Conservation (phyloP, 2,329 filamentous ascomycete genomes). For the Stagonosporopsis tanaceti region DNA sequence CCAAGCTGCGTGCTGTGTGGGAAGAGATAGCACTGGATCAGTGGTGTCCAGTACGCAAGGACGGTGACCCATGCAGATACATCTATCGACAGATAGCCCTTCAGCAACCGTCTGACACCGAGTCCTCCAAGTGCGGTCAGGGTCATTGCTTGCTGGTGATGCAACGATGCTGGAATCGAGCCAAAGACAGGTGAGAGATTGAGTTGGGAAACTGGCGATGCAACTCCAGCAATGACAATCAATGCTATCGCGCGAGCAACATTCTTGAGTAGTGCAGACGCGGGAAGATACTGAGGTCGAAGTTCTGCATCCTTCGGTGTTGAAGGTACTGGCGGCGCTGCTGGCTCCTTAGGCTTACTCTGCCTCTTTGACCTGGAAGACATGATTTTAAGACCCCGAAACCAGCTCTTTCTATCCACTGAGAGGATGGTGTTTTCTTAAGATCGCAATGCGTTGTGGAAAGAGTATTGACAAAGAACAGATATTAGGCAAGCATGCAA, state of each 20-base stretch:
- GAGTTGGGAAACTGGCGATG: constrained; percentile 75
- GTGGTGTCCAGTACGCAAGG: constrained; percentile 77
- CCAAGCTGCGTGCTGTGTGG: constrained; percentile 71
- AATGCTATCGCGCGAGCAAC: constrained; percentile 51
- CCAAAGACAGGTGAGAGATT: constrained; percentile 89
- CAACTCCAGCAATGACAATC: constrained; percentile 67
- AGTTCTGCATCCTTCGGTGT: constrained; percentile 30
- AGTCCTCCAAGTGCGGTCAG: constrained; percentile 75
- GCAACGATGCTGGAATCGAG: constrained; percentile 76
- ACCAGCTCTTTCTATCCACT: constrained; percentile 12
- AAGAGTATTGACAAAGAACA: constrained; percentile 24
- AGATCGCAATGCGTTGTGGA: background rate
- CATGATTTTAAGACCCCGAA: constrained; percentile 30
- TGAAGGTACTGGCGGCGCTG: constrained; percentile 5
- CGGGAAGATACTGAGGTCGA: constrained; percentile 32
- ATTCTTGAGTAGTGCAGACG: constrained; percentile 39
- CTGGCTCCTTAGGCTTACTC: constrained; percentile 43
- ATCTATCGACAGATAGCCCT: constrained; percentile 59
- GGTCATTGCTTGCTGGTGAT: constrained; percentile 73
- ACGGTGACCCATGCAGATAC: constrained; percentile 68
- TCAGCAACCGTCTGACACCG: constrained; percentile 69
- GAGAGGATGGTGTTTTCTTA: background rate
- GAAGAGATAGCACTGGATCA: constrained; percentile 76
- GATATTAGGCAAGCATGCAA: constrained; percentile 28
- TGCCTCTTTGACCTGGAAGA: constrained; percentile 44